Evolutionary conservation across 2,329 filamentous ascomycete species (phyloP).

Genomic region (Neonectria ditissima): DNA sequence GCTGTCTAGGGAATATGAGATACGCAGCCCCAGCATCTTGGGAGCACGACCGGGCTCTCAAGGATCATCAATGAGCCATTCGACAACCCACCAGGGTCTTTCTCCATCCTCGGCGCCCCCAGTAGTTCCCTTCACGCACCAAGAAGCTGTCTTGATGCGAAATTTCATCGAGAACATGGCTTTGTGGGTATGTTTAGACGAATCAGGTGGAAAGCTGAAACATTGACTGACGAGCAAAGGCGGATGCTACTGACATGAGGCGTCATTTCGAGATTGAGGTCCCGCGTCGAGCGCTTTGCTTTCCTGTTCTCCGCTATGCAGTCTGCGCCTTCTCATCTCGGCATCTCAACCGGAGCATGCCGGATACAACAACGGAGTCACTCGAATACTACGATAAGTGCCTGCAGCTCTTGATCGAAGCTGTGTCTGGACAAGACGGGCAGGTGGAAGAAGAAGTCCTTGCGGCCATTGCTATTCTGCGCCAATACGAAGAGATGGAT

Average conservation of each 20-base stretch:
- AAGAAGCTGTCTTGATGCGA: slow-evolving; percentile 28
- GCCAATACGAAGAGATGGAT: slow-evolving; percentile 34
- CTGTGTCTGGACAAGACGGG: slow-evolving; percentile 25
- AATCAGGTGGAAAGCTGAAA: neutral
- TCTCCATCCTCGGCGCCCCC: slow-evolving; percentile 19
- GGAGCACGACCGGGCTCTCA: slow-evolving; percentile 18
- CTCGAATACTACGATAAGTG: slow-evolving; percentile 33
- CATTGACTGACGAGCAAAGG: neutral
- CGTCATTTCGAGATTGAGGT: slow-evolving; percentile 36
- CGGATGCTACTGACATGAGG: slow-evolving; percentile 31
- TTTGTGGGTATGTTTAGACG: slow-evolving; percentile 11
- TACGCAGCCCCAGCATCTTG: slow-evolving; percentile 11
- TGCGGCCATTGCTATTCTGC: slow-evolving; percentile 25
- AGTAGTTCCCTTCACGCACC: slow-evolving; percentile 19
- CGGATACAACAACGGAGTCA: slow-evolving; percentile 25
- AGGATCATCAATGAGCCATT: slow-evolving; percentile 23
- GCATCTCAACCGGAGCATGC: slow-evolving; percentile 23
- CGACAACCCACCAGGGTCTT: slow-evolving; percentile 16
- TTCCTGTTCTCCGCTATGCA: slow-evolving; percentile 32
- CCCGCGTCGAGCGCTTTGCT: slow-evolving; percentile 26
- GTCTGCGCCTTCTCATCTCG: slow-evolving; percentile 34
- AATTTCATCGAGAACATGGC: slow-evolving; percentile 34
- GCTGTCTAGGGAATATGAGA: neutral
- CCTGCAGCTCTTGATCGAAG: slow-evolving; percentile 28
- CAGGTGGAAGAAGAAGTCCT: slow-evolving; percentile 28